phyloP scores from a whole-genome alignment of 2,329 filamentous ascomycete genomes.

The Tolypocladium endophyticum region DNA sequence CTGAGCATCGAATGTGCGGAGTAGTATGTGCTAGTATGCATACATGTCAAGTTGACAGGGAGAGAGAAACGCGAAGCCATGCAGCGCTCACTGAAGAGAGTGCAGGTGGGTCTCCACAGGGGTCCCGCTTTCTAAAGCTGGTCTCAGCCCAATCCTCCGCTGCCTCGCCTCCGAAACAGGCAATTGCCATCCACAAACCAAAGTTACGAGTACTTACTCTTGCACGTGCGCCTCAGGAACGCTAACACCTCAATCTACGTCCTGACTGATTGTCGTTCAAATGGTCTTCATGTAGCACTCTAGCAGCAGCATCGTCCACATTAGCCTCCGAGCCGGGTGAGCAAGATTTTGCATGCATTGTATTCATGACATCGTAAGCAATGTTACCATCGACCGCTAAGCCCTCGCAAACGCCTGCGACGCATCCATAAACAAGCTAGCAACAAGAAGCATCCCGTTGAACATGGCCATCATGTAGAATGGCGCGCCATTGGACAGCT shows the following conservation, averaged over 20 bases:
- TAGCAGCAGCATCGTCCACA: background rate
- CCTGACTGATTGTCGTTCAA: background rate
- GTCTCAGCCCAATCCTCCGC: background rate
- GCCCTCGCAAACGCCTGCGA: conserved; percentile 23
- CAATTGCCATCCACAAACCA: background rate
- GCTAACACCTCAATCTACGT: background rate
- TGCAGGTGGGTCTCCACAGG: background rate
- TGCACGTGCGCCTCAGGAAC: background rate
- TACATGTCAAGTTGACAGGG: too few relatives aligned
- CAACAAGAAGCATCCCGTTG: conserved; percentile 61
- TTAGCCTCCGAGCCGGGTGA: background rate
- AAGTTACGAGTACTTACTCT: background rate
- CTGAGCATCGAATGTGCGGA: too few relatives aligned
- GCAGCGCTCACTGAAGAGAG: background rate
- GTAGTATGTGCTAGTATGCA: too few relatives aligned
- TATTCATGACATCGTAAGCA: conserved; percentile 5
- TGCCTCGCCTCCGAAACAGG: background rate
- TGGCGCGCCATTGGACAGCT: conserved; percentile 60
- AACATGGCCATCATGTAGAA: conserved; percentile 94
- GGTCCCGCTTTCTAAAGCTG: background rate
- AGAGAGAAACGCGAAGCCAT: background rate
- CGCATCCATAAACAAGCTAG: conserved; percentile 40
- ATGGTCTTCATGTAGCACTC: too few relatives aligned
- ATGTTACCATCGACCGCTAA: background rate
- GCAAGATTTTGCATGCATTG: background rate